Evolutionary conservation across 73 alveolate genomes (phyloP), one percentile per base, ranked within the genome.

Genomic region (Paramecium sonneborni): DNA sequence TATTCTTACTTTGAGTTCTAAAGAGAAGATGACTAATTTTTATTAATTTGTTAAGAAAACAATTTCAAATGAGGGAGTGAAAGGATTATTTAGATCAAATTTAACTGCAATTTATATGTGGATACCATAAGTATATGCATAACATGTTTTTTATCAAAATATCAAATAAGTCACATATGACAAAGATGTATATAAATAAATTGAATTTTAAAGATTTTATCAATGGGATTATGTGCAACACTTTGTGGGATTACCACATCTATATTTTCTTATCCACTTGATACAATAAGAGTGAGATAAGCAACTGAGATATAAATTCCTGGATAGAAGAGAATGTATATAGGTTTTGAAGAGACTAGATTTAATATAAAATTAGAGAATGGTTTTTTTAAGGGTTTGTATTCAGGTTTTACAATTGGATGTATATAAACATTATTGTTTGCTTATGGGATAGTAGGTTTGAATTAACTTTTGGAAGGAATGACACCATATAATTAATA

Each of bases 1-100:
- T 23, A 43, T 79, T 21, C 90, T 79, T 7, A 79, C 90, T 43
- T 44, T 79, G 18, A 18, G 39, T 37, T 79, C 35, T 18, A 79
- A 79, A 79, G 90, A 79, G 90, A 79, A 79, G 55, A 46, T 79
- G 69, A 43, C 74, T 15, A 79, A 79, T 34, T 18, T 79, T 20
- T 79, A 30, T 39, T 30, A 38, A 46, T 79, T 30, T 44, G 14
- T 38, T 72, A 20, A 23, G 57, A 35, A 72, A 37, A 72, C 57
- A 28, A 72, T 79, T 39, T 30, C 21, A 21, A 79, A 79, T 79
- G 44, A 79, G n/a, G 69, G 74, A 0, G 37, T 32, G 5, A 79
- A 11, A 24, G 69, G 74, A n/a, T 79, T 79, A 23, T 79, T 57
- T 32, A 38, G 90, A 46, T 21, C 74, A 9, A 79, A 79, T 79